phyloP scores from a whole-genome alignment of 768 basidiomycete genomes.

The Boletus speciosus region DNA sequence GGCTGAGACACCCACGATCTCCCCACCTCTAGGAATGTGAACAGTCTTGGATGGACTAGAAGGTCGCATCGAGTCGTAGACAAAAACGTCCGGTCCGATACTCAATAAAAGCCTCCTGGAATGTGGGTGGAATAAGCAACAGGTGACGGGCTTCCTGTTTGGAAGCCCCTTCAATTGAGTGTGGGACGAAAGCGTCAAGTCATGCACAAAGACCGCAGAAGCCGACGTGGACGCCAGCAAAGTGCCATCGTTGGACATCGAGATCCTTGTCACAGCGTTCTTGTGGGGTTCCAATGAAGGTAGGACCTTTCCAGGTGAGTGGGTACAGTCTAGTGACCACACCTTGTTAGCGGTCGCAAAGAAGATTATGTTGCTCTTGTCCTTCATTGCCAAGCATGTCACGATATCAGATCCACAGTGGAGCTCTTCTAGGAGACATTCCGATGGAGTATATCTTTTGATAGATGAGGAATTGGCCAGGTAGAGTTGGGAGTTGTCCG shows the following conservation, averaged over 20 bases:
- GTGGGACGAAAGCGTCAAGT: slow-evolving; percentile 52
- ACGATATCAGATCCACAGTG: slow-evolving; percentile 32
- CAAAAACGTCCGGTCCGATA: slow-evolving; percentile 46
- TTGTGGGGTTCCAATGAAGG: slow-evolving; percentile 55
- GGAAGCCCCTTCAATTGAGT: slow-evolving; percentile 54
- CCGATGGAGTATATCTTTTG: slow-evolving; percentile 49
- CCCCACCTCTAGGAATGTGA: slow-evolving; percentile 45
- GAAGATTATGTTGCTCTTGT: slow-evolving; percentile 41
- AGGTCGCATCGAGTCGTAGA: slow-evolving; percentile 62
- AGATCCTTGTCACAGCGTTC: slow-evolving; percentile 46
- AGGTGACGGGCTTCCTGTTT: slow-evolving; percentile 36
- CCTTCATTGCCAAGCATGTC: slow-evolving; percentile 32
- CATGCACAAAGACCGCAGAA: slow-evolving; percentile 54
- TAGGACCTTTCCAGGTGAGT: slow-evolving; percentile 36
- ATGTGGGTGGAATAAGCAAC: slow-evolving; percentile 63
- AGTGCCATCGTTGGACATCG: slow-evolving; percentile 55
- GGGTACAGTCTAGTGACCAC: slow-evolving; percentile 48
- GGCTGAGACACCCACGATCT: slow-evolving; percentile 55
- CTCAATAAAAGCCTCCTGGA: slow-evolving; percentile 57
- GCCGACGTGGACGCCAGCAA: slow-evolving; percentile 56
- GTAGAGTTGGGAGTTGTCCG: slow-evolving; percentile 53
- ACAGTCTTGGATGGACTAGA: slow-evolving; percentile 54
- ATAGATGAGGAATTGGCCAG: slow-evolving; percentile 47
- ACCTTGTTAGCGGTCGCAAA: slow-evolving; percentile 46
- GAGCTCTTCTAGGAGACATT: slow-evolving; percentile 43